Evolutionary conservation across 2,329 filamentous ascomycete genomes (phyloP), one percentile per base, ranked within the genome.

Genomic region (Clarireedia sp.): DNA sequence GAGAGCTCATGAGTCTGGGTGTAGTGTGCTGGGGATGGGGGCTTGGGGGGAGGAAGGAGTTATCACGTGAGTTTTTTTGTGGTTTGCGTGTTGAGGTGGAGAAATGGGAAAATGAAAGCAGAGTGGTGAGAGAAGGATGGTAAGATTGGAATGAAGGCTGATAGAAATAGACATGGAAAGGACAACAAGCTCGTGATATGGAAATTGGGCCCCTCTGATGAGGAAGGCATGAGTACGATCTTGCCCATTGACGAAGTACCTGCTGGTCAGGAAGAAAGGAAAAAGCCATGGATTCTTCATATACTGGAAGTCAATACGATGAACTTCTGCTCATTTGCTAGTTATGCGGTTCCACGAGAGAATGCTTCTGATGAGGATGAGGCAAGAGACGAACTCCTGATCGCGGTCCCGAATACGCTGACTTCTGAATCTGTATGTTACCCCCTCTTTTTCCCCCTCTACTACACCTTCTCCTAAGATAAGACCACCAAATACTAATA

Each of bases 301-400:
- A 80, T 88, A 3, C 74, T 99, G 5, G 78, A 87, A 5, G 90
- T 97, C 44, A 96, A 96, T 67, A 90, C 92, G 1, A 81, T 97
- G 73, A 99, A 97, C 68, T 99, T 97, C 69, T 99, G 94, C 68
- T 80, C 87, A 1, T 96, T 96, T 69, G 78, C 86, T 17, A 19
- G 48, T 14, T 54, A 45, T 43, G 4, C 9, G 21, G 26, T 14
- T 12, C 14, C 16, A 10, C 5, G 9, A 12, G 40, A 37, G 4
- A 44, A 14, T 7, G 26, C 3, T 16, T 6, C 5, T 8, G 16
- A 7, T 29, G 36, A 16, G n/a, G 5, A 10, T 6, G 17, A 24
- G 10, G 9, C 16, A 10, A 9, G 36, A 7, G 45, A 43, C n/a
- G 74, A 76, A 56, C 74, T 89, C 5, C 72, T 95, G 5, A 69